Conservation (phyloP, 768 basidiomycete species). For the Chalciporus chontae region DNA sequence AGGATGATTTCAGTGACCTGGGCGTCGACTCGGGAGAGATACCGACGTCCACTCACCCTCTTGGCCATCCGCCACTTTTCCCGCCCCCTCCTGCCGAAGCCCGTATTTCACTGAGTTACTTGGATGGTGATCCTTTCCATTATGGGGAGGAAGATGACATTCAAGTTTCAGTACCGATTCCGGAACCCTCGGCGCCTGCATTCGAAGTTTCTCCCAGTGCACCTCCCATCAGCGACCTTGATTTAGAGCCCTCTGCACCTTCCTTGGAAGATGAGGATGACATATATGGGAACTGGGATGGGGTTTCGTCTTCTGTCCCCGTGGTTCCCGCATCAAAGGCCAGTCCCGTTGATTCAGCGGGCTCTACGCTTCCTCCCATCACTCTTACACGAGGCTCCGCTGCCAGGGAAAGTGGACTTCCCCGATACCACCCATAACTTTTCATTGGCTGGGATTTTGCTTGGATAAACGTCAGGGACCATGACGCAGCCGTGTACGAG, state of each 20-base stretch:
- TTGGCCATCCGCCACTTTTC: constrained; percentile 19
- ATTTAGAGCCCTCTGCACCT: constrained; percentile 49
- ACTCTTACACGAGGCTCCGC: constrained; percentile 3
- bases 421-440: constrained; percentile 29
- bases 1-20: constrained; percentile 33
- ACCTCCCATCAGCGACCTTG: constrained; percentile 28
- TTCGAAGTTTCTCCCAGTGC: constrained; percentile 38
- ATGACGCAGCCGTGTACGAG: constrained; percentile 16
- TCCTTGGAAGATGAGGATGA: constrained; percentile 23
- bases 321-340: background rate
- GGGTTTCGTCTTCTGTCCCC: constrained; percentile 1
- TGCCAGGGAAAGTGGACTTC: constrained; percentile 19
- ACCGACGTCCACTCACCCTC: constrained; percentile 8
- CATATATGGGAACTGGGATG: constrained; percentile 22
- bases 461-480: background rate
- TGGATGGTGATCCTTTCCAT: constrained; percentile 36
- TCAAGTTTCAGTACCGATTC: constrained; percentile 30
- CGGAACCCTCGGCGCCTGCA: constrained; percentile 43
- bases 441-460: background rate
- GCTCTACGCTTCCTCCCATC: background rate
- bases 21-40: constrained; percentile 5
- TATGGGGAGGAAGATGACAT: constrained; percentile 33
- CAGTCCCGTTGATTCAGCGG: background rate
- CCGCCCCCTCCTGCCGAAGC: constrained; percentile 38
- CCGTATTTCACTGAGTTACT: constrained; percentile 36